Percentiles rank a stretch among this genome's conserved stretches.
Conservation (phyloP, 2,329 filamentous ascomycete genomes). For the Penicillium sumatraense region DNA sequence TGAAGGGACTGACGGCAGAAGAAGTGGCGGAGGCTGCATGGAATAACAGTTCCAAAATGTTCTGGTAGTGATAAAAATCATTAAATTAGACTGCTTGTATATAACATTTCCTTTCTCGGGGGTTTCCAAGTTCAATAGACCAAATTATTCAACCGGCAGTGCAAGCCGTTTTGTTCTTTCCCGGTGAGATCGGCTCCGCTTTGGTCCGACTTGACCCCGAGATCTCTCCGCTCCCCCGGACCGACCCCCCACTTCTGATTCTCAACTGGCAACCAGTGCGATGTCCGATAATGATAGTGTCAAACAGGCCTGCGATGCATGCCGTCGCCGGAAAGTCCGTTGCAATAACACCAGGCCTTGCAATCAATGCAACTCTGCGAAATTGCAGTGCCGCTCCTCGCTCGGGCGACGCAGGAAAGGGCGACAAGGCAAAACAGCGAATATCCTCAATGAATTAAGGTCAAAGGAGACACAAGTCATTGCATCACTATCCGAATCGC, state of each 20-base stretch:
- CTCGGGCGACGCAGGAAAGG: constrained; percentile 24
- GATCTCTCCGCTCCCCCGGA: constrained; percentile 13
- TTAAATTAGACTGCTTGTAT: too few relatives aligned
- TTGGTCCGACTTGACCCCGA: constrained; percentile 13
- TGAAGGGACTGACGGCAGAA: constrained; percentile 50
- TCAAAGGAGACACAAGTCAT: neutral
- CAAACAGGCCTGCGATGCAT: constrained; percentile 29
- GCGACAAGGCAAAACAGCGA: constrained; percentile 26
- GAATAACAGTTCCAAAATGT: constrained; percentile 43
- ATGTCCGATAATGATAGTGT: neutral
- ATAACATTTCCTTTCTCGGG: too few relatives aligned
- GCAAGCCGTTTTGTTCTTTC: neutral
- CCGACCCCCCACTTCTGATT: neutral
- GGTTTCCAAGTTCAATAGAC: too few relatives aligned
- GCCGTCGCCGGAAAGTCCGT: constrained; percentile 30
- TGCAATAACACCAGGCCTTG: constrained; percentile 25
- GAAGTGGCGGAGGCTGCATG: constrained; percentile 49
- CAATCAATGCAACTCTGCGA: constrained; percentile 19
- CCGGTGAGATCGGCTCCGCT: neutral
- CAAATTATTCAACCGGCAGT: neutral
- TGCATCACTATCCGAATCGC: neutral
- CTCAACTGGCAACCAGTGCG: neutral
- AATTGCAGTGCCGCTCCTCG: constrained; percentile 22
- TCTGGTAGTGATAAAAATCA: too few relatives aligned
- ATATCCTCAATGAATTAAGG: constrained; percentile 24